phyloP scores from a whole-genome alignment of 2,329 filamentous ascomycete genomes.

The Amauroascus niger region DNA sequence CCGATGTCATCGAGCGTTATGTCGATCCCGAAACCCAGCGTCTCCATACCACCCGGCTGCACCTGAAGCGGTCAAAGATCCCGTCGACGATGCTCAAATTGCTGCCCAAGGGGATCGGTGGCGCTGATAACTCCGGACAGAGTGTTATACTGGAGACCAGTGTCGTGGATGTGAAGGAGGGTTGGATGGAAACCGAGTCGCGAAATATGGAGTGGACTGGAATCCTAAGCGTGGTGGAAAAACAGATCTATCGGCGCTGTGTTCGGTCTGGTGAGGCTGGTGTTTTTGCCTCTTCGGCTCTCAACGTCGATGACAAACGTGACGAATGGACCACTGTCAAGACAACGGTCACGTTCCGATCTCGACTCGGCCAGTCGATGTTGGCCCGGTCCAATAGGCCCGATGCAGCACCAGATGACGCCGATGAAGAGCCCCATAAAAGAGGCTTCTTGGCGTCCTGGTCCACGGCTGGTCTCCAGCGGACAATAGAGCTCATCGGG shows the following conservation, averaged over 20 bases:
- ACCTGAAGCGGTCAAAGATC: constrained; percentile 54
- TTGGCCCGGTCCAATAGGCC: constrained; percentile 35
- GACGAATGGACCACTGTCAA: constrained; percentile 47
- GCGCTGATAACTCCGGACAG: constrained; percentile 49
- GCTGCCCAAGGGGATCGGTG: constrained; percentile 50
- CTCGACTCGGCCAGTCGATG: constrained; percentile 50
- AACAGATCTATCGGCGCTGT: constrained; percentile 45
- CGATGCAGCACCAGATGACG: constrained; percentile 28
- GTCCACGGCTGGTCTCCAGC: constrained; percentile 51
- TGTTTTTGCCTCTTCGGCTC: constrained; percentile 14
- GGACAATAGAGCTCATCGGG: constrained; percentile 55
- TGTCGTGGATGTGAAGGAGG: constrained; percentile 51
- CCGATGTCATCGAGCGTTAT: constrained; percentile 55
- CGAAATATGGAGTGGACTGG: constrained; percentile 58
- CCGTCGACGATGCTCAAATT: constrained; percentile 53
- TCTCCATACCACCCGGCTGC: constrained; percentile 52
- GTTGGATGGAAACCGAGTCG: constrained; percentile 57
- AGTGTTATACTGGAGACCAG: constrained; percentile 55
- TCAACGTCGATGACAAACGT: constrained; percentile 31
- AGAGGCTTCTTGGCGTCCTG: constrained; percentile 50
- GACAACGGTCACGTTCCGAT: constrained; percentile 53
- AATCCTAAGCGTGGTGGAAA: constrained; percentile 54
- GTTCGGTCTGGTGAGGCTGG: constrained; percentile 19
- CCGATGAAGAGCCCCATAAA: constrained; percentile 45
- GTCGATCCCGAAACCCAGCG: constrained; percentile 51